Conservation (phyloP, 495 filamentous ascomycete genomes). For the Articulospora tetracladia region DNA sequence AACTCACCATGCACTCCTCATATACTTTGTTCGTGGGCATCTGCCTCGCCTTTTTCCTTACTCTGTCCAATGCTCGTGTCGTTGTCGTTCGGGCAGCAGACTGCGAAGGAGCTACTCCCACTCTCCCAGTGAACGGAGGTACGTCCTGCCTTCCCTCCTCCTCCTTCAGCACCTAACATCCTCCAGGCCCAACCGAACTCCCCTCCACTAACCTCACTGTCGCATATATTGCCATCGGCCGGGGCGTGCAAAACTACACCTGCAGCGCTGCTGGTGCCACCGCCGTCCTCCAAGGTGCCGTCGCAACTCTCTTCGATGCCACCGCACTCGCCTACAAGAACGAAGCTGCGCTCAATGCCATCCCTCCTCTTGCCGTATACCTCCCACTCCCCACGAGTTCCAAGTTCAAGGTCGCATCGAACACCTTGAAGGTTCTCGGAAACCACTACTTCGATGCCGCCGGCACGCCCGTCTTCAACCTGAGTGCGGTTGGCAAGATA, state of each 20-base stretch:
- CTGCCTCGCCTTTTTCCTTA: conserved; percentile 9
- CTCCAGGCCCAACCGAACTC: conserved; percentile 17
- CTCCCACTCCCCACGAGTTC: conserved; percentile 30
- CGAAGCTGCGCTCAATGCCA: conserved; percentile 26
- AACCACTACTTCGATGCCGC: conserved; percentile 61
- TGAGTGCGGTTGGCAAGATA: conserved; percentile 40
- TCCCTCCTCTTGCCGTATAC: conserved; percentile 35
- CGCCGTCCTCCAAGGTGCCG: conserved; percentile 50
- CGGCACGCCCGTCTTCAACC: conserved; percentile 54
- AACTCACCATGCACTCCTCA: conserved; percentile 16
- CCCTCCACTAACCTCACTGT: conserved; percentile 37
- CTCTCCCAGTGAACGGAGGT: conserved; percentile 15
- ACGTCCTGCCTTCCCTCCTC: neutral
- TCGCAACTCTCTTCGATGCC: conserved; percentile 54
- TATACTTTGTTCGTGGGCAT: conserved; percentile 11
- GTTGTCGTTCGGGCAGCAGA: neutral
- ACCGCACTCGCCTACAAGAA: conserved; percentile 16
- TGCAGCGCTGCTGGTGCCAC: conserved; percentile 40
- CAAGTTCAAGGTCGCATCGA: neutral
- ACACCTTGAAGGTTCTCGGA: conserved; percentile 40
- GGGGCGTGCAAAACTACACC: conserved; percentile 77
- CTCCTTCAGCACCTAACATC: neutral
- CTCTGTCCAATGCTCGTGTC: conserved; percentile 1
- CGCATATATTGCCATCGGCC: conserved; percentile 62
- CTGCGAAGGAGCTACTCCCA: neutral